These are phyloP conservation scores for Mycosphaerella arachidis DNA, from an alignment of 2,329 filamentous ascomycete genomes.

Conservation along the genomic window DNA sequence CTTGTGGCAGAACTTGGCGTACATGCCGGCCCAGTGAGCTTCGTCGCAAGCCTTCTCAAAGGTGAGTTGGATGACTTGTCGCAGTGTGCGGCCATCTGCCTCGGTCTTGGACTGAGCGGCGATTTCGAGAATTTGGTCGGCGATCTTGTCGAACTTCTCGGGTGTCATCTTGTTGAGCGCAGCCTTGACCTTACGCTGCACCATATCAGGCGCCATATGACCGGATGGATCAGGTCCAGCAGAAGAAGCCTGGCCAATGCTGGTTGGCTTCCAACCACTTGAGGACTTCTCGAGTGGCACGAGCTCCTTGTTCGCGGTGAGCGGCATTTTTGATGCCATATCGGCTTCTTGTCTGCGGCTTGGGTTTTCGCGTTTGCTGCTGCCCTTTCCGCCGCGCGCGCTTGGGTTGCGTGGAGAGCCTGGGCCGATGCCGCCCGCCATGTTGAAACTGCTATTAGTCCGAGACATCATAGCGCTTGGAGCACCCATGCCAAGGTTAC, in stretches of 20 bases:
- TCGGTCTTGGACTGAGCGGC: constrained; percentile 95
- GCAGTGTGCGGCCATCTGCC: constrained; percentile 84
- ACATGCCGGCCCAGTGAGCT: constrained; percentile 97
- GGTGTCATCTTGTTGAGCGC: constrained; percentile 99
- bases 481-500: constrained; percentile 48
- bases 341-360: constrained; percentile 59
- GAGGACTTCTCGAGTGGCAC: constrained; percentile 69
- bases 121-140: constrained; percentile 87
- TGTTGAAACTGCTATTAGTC: constrained; percentile 54
- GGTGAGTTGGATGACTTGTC: constrained; percentile 96
- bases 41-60: constrained; percentile 99
- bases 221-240: constrained; percentile 42
- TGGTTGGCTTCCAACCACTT: constrained; percentile 87
- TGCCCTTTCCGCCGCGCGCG: constrained; percentile 53
- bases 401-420: constrained; percentile 60
- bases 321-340: constrained; percentile 81
- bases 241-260: constrained; percentile 50
- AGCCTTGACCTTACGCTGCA: constrained; percentile 98
- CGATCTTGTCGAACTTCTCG: constrained; percentile 95
- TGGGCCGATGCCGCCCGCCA: constrained; percentile 58
- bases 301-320: constrained; percentile 76
- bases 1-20: constrained; percentile 95
- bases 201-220: constrained; percentile 81
- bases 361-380: constrained; percentile 55
- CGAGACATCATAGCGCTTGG: constrained; percentile 54